Evolutionary conservation across 2,329 filamentous ascomycete genomes (phyloP), one percentile per base, ranked within the genome.

Genomic region (Ophiosphaerella narmari): DNA sequence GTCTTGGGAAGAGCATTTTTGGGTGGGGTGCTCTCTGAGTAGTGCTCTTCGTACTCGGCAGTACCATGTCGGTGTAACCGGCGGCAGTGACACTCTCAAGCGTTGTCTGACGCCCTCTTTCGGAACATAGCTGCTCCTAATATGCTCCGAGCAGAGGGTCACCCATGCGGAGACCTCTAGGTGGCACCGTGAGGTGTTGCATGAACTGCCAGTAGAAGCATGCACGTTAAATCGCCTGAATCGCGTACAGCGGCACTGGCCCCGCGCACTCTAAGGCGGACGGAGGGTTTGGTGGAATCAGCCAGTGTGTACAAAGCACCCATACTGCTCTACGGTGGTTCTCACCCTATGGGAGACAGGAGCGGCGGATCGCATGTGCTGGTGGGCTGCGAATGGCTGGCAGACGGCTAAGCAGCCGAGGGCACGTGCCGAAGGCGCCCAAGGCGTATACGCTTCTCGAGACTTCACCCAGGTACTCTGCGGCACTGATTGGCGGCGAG

Each of bases 21-120:
- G 59, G 62, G n/a, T 74, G 72, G 72, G 70, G 71, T 4, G 42
- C 45, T n/a, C 57, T 72, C 5, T 72, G 56, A 65, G 42, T n/a
- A 42, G 43, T 31, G 18, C 16, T 18, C n/a, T 23, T 38, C 29
- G 36, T 16, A 38, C 39, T 45, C 18, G 32, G 45, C 32, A 47
- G 23, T 39, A 42, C 32, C 26, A 24, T 16, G 35, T 21, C 26
- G 2, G 7, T 41, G 42, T 16, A 36, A 39, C 24, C 29, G 36
- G 36, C 31, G 34, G 33, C 43, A 40, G 46, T 49, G 46, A 47
- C 42, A 46, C 51, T 21, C 13, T 45, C 14, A 9, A 40, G 34
- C 43, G 32, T 46, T 34, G 36, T 31, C 32, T 40, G 7, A 23
- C 7, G 18, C 42, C 31, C 8, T 37, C 16, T 5, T 37, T 7